Conservation (phyloP, 2,329 filamentous ascomycete species). For the Ophiostoma tasmaniense region DNA sequence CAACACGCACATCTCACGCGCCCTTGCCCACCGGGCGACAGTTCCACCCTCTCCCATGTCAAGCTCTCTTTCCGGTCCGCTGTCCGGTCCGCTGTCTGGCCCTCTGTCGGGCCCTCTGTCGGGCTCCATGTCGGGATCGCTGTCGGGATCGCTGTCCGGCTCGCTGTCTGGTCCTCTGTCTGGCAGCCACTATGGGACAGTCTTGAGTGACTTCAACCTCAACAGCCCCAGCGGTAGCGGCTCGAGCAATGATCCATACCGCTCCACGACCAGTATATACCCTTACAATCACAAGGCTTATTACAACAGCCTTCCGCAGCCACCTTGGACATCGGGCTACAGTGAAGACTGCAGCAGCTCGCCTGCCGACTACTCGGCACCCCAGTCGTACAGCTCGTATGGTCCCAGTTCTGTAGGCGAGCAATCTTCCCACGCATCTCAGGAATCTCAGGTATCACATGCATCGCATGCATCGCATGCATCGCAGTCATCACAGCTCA, state of each 20-base stretch:
- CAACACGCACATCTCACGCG: slow-evolving; percentile 10
- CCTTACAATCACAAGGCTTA: slow-evolving; percentile 11
- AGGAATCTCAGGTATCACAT: neutral
- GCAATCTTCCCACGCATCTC: neutral
- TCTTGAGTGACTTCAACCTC: neutral
- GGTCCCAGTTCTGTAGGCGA: neutral
- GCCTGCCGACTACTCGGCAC: slow-evolving; percentile 7
- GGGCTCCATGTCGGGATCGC: neutral
- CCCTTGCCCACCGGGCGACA: slow-evolving; percentile 7
- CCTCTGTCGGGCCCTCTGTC: neutral
- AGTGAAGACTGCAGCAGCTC: slow-evolving; percentile 4
- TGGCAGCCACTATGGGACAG: neutral
- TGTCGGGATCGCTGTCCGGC: neutral
- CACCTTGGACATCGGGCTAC: slow-evolving; percentile 9
- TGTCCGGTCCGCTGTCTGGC: neutral
- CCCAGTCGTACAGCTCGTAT: slow-evolving; percentile 8
- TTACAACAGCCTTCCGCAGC: slow-evolving; percentile 1
- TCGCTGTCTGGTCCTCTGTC: neutral
- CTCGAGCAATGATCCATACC: neutral
- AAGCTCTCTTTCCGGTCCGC: neutral
- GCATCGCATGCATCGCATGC: neutral
- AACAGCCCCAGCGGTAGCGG: neutral
- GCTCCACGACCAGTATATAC: slow-evolving; percentile 6
- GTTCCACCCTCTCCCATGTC: neutral
- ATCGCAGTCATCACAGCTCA: neutral